Percentiles rank a stretch among this genome's conserved stretches.
Evolutionary conservation across 345 rosid genomes (phyloP).

Genomic region (Pseudoturritis turrita): DNA sequence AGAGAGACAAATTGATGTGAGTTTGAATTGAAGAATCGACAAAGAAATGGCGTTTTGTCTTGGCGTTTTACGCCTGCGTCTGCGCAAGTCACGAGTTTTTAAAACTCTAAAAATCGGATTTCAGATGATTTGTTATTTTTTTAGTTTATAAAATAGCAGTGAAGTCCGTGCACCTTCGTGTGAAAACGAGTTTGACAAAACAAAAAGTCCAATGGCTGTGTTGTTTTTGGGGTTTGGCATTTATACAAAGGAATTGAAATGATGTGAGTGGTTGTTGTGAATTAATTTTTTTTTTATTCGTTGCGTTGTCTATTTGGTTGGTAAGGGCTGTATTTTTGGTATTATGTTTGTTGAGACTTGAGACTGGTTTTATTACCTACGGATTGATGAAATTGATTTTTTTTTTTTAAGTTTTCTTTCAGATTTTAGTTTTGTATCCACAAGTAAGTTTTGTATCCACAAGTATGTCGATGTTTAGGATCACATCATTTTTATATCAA

Average conservation of each 20-base stretch:
- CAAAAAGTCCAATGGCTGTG: background rate
- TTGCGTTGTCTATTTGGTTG: no score
- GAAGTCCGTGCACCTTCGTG: conserved; percentile 6
- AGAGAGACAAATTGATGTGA: background rate
- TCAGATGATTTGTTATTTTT: background rate
- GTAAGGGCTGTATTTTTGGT: no score
- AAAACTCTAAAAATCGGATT: conserved; percentile 1
- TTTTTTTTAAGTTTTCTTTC: no score
- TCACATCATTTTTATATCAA: no score
- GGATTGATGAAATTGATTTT: no score
- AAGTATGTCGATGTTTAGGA: no score
- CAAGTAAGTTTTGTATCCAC: no score
- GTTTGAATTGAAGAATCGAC: background rate
- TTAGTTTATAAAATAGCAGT: background rate
- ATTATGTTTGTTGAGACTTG: no score
- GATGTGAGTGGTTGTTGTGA: background rate
- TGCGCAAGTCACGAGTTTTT: conserved; percentile 14
- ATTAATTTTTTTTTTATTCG: background rate
- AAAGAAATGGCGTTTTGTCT: conserved; percentile 17
- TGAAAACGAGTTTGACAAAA: conserved; percentile 6
- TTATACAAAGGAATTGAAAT: background rate
- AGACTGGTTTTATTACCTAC: no score
- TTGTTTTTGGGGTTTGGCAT: background rate
- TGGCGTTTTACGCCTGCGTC: background rate
- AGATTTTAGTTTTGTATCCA: no score